Evolutionary conservation across 2,329 filamentous ascomycete genomes (phyloP), one percentile per base, ranked within the genome.

Genomic region (Sclerotinia trifoliorum): DNA sequence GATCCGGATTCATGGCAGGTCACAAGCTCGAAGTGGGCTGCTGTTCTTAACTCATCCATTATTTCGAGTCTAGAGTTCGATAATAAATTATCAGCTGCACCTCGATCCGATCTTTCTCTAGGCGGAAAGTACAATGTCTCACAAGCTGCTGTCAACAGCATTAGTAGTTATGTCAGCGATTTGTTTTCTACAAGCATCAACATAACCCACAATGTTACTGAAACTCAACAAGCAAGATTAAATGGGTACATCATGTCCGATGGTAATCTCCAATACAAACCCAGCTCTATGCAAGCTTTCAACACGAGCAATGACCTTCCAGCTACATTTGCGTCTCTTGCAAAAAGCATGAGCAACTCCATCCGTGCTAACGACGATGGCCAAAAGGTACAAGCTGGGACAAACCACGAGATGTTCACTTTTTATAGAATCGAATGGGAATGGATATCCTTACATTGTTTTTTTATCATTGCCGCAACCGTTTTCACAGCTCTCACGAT

Each of bases 261-360:
- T 49, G 19, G 26, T 3, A 49, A 49, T 49, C 58, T 62, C 7
- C 58, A 62, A 35, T 62, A 49, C 21, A 62, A 62, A 21, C 58
- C 58, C 29, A 62, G 58, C 44, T 62, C 58, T 7, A 62, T 62
- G 58, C 44, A 62, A 5, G 58, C 58, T 8, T 62, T 62, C 29
- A 49, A 62, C 10, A 62, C 44, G 44, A 62, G 58, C 44, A 49
- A 35, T 13, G 29, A 62, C 15, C 58, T 62, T n/a, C 29, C 58
- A 13, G 58, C 44, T 62, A 62, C 58, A 39, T 62, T 62, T 24
- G 29, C 26, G 2, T 35, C 58, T 49, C 58, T 62, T 24, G 58
- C 58, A 24, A 62, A 62, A 62, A 62, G 58, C 7, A 62, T 62
- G 44, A 62, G 58, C 29, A 51, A 62, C 44, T 62, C 58, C 29